A percentile compares a stretch with the other conserved stretches of the same genome.
Conservation (phyloP, 2,329 filamentous ascomycete genomes). For the Lasiodiplodia citricola region DNA sequence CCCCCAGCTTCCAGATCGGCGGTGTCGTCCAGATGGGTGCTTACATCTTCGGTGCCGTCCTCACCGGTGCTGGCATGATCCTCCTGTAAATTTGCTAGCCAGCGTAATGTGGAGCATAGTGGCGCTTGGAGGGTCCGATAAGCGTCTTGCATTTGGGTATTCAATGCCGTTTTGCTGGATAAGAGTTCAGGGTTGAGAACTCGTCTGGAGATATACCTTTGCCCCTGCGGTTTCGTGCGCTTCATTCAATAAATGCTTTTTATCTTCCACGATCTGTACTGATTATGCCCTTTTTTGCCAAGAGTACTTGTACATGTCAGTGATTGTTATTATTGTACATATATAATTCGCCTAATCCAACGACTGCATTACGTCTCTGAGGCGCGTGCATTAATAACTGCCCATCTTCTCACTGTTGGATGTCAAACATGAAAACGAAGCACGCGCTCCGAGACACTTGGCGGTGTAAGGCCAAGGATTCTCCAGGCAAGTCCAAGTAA, state of each 20-base stretch:
- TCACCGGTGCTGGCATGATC: slow-evolving; percentile 61
- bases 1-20: slow-evolving; percentile 50
- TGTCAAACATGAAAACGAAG: not conserved
- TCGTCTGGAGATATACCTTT: slow-evolving; percentile 26
- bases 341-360: slow-evolving; percentile 5
- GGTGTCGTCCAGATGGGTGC: slow-evolving; percentile 55
- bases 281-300: slow-evolving; percentile 1
- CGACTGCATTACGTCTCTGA: not conserved
- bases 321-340: not conserved
- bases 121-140: not conserved
- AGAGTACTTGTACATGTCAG: slow-evolving; percentile 13
- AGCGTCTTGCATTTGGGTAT: slow-evolving; percentile 14
- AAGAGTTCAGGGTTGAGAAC: not conserved
- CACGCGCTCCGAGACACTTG: not conserved
- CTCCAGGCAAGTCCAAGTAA: not conserved
- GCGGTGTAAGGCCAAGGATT: not conserved
- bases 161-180: slow-evolving; percentile 4
- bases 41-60: slow-evolving; percentile 56
- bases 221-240: slow-evolving; percentile 15
- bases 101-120: slow-evolving; percentile 1
- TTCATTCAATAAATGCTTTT: slow-evolving; percentile 17
- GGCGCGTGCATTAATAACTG: not conserved
- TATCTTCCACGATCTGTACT: slow-evolving; percentile 15
- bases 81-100: slow-evolving; percentile 51
- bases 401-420: too few relatives aligned